Evolutionary conservation across 1,284 basidiomycete genomes (phyloP).

Genomic region (Cryptococcus sp.): DNA sequence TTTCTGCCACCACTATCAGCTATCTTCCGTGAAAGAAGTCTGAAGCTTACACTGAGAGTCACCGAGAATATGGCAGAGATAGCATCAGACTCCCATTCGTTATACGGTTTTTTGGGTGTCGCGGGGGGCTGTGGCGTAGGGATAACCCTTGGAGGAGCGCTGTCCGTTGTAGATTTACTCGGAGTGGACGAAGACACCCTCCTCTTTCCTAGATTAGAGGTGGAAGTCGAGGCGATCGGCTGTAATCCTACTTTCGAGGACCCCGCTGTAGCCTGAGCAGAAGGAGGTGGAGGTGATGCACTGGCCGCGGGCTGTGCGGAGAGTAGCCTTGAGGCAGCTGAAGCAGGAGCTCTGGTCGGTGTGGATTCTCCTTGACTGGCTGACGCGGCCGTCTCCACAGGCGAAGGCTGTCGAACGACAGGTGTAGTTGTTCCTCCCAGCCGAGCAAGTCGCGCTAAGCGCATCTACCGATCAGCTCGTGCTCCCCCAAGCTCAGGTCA

Average conservation of each 20-base stretch:
- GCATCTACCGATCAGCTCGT: constrained; percentile 9
- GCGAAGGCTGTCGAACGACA: constrained; percentile 3
- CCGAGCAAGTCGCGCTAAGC: constrained; percentile 14
- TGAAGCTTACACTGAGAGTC: constrained; percentile 64
- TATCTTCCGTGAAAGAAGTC: background rate
- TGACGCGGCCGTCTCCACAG: background rate
- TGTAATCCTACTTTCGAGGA: background rate
- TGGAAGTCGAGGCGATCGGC: background rate
- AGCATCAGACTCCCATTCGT: constrained; percentile 69
- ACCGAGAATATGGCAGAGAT: constrained; percentile 67
- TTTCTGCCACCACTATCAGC: constrained; percentile 2
- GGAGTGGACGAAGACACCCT: background rate
- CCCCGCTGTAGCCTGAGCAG: background rate
- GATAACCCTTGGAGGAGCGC: background rate
- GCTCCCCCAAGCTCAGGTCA: background rate
- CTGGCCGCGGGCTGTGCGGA: background rate
- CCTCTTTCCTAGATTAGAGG: background rate
- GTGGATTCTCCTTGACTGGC: background rate
- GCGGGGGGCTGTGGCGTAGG: background rate
- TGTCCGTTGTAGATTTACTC: background rate
- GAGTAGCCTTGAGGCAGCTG: background rate
- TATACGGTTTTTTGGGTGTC: constrained; percentile 49
- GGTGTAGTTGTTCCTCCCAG: constrained; percentile 11
- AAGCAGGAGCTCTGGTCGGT: background rate
- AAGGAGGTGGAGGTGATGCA: background rate